Base-by-base conservation (phyloP, 176 grass and related monocot species). In the Metroxylon sagu region DNA sequence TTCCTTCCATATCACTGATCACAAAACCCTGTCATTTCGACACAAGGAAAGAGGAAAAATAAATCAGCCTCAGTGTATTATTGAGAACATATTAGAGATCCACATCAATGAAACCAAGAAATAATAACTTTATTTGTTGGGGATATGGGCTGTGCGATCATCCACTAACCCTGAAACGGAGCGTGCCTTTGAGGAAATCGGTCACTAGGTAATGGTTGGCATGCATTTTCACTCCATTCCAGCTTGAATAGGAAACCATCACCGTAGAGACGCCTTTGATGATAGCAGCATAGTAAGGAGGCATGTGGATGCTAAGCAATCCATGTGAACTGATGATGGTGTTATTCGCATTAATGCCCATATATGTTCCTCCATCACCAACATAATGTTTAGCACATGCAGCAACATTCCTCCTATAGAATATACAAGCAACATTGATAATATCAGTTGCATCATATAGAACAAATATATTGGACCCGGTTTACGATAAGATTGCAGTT, bases 201-300 rank as follows among this genome's bases (percentile, higher is more conserved):
- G 59, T 62, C 17, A 62, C 16, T 19, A 62, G 59, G 26, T 29
- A 62, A 48, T 19, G 59, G n/a, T 62, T 62, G 29, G 29, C 59
- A 62, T 62, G 59, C 59, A 62, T 62, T 27, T 62, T 62, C 1
- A 48, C 17, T 35, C 59, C 59, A 4, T 62, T 62, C 59, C 59
- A 62, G 39, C 59, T 62, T 62, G 59, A 62, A 43, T 62, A 62
- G 29, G 59, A 62, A 43, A 39, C 59, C 59, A 62, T 62, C 17
- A 62, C 29, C 1, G 59, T 62, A 17, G 30, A 62, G n/a, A 62
- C 30, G 8, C 59, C 59, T 39, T 62, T 62, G 28, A 19, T 18
- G 59, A 62, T 39, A 5, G 59, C 28, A 19, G 16, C 16, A 17
- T 62, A 48, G 7, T 62, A 62, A 43, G 59, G 29, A 62, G 59